A percentile compares a stretch with the other conserved stretches of the same genome.
Conservation (phyloP, 495 filamentous ascomycete species). For the Durotheca rogersii region DNA sequence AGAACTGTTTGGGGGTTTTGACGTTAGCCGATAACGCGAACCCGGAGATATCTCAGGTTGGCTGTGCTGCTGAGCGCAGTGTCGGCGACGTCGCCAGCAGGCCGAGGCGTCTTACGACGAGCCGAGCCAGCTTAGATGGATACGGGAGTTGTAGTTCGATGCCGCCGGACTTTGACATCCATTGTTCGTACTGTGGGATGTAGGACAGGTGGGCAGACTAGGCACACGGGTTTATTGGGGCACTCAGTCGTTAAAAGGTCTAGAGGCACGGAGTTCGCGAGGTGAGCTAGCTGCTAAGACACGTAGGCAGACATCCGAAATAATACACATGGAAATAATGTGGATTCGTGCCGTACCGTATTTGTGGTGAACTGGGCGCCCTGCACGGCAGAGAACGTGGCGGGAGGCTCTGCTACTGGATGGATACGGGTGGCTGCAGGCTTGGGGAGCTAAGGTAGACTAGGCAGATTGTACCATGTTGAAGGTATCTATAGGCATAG, state of each 20-base stretch:
- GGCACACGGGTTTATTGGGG: constrained; percentile 9
- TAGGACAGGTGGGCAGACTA: constrained; percentile 9
- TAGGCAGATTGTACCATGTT: constrained; percentile 33
- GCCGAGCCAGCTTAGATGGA: constrained; percentile 26
- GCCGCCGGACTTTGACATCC: constrained; percentile 42
- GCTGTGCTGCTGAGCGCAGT: constrained; percentile 8
- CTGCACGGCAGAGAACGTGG: constrained; percentile 18
- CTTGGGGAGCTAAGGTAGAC: constrained; percentile 27
- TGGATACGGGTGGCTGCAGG: constrained; percentile 38
- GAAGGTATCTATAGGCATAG: constrained; percentile 7
- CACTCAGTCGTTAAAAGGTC: constrained; percentile 2
- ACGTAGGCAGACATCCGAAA: constrained; percentile 33
- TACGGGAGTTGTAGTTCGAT: constrained; percentile 28
- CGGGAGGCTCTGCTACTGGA: constrained; percentile 39
- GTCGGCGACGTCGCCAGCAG: constrained; percentile 6
- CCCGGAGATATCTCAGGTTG: constrained; percentile 13
- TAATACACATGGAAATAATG: constrained; percentile 8
- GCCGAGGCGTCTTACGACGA: constrained; percentile 14
- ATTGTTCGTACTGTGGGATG: constrained; percentile 32
- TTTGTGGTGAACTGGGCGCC: constrained; percentile 8
- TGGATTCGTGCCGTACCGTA: constrained; percentile 4
- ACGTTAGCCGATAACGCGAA: constrained; percentile 17
- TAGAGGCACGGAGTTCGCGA: constrained; percentile 3
- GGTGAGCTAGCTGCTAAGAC: constrained; percentile 14
- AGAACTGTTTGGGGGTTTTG: constrained; percentile 1